A percentile compares a stretch with the other conserved stretches of the same genome.
These are phyloP conservation scores for Suillus placidus DNA, from an alignment of 768 basidiomycete genomes.

Conservation along the genomic window DNA sequence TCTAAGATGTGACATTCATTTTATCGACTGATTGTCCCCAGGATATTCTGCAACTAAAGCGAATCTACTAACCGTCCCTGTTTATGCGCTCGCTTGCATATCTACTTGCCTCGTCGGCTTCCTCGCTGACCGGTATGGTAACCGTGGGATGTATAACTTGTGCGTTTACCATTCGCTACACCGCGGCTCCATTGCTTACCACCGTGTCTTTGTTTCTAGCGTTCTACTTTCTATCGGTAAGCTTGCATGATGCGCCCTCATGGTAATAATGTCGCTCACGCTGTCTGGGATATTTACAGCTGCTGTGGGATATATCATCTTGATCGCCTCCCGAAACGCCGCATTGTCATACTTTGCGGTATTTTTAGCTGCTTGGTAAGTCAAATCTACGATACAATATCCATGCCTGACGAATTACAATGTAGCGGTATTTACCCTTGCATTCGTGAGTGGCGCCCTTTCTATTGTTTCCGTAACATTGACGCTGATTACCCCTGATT, in stretches of 20 bases:
- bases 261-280: slow-evolving; percentile 14
- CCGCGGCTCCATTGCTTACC: slow-evolving; percentile 31
- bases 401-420: slow-evolving; percentile 3
- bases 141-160: slow-evolving; percentile 67
- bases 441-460: slow-evolving; percentile 51
- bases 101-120: slow-evolving; percentile 68
- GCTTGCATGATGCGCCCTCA: slow-evolving; percentile 5
- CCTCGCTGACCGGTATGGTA: slow-evolving; percentile 60
- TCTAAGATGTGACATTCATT: not conserved
- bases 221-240: slow-evolving; percentile 31
- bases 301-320: slow-evolving; percentile 68
- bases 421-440: slow-evolving; percentile 73
- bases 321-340: slow-evolving; percentile 61
- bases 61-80: slow-evolving; percentile 77
- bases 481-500: slow-evolving; percentile 4
- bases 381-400: not conserved
- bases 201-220: slow-evolving; percentile 34
- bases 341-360: slow-evolving; percentile 73
- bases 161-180: slow-evolving; percentile 32
- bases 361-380: slow-evolving; percentile 69
- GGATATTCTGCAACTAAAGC: slow-evolving; percentile 72
- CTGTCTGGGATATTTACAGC: slow-evolving; percentile 34
- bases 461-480: not conserved
- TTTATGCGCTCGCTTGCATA: slow-evolving; percentile 70
- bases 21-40: slow-evolving; percentile 21